Base-by-base conservation (phyloP, 2,329 filamentous ascomycete species). In the Acrocalymma vagum region DNA sequence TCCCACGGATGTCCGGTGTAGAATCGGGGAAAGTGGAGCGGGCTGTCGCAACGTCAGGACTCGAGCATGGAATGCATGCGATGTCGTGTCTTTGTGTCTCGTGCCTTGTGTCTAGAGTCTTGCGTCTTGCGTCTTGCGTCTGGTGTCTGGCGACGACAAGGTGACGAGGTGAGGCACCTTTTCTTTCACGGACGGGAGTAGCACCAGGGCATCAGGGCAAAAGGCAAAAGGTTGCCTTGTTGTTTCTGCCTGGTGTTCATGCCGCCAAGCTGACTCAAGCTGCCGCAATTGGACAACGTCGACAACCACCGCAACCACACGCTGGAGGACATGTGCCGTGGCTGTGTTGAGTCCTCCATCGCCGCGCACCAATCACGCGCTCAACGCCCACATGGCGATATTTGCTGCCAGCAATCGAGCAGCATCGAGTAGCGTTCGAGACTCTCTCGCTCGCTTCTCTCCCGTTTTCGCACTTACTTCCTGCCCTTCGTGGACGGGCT, bases 1-100 rank as follows among this genome's bases (percentile, higher is more conserved):
- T 48, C 44, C 44, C 53, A 49, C 50, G 31, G 49, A 31, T 30
- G 29, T 33, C 60, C 60, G 62, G 61, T 63, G 60, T 60, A 51
- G 53, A 45, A 59, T 51, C 44, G 44, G 49, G 53, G 25, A 43
- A 47, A 25, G 48, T 28, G 25, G 29, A 10, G 45, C 45, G 41
- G 42, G 23, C 29, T 36, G 46, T 36, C 39, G 36, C 21, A 36
- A 22, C 40, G 35, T 32, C 37, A 38, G 35, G 25, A 37, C 33
- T 34, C 17, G 32, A n/a, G 26, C 20, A 13, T 17, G 23, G 30
- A 28, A 10, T 16, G 33, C 25, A 28, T 15, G 27, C 20, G 28
- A 35, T 30, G 24, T 24, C 27, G 34, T 29, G n/a, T n/a, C n/a
- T n/a, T n/a, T n/a, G n/a, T n/a, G n/a, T 45, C 53, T 53, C 53